Evolutionary conservation across 352 stramenopile genomes (phyloP), one percentile per base, ranked within the genome.

Genomic region (Plasmopara viticola): DNA sequence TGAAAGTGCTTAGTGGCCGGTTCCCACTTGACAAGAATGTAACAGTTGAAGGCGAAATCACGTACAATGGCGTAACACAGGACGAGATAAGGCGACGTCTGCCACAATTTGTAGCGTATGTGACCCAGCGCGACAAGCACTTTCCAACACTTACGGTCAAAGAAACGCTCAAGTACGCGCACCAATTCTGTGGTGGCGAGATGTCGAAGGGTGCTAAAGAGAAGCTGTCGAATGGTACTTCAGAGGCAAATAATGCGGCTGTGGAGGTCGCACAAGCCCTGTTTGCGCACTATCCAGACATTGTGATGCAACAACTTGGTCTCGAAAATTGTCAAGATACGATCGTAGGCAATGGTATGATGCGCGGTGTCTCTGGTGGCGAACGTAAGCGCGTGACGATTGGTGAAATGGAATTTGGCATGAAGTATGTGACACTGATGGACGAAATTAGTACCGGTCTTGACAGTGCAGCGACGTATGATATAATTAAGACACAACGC

Each of bases 341-440:
- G n/a, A 69, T 85, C 49, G 65, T 86, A 9, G 74, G 74, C 35
- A 70, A 78, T 48, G 69, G 45, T 29, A 83, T 84, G 61, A 48
- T 87, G 25, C 68, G 74, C 28, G 81, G 81, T 10, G 65, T 91
- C 18, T 89, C 74, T 2, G 79, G 81, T 25, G 79, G 81, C 9
- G 78, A 91, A 42, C 66, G 75, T 30, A 86, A 86, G 61, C 76
- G 81, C 28, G 74, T 90, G 48, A 90, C 79, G 15, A 78, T 64
- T 10, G 80, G 78, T 28, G 76, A 90, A 68, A 97, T 98, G 78
- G 66, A 95, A 48, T 82, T 91, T 51, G 68, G 72, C 48, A 65
- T 72, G 43, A 77, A 82, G 58, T 82, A 75, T 48, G 70, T 96
- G 39, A 64, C 90, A 14, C 51, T 95, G 18, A 78, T 96, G 59